phyloP scores from a whole-genome alignment of 257 asterid species.

The Plantago elongata region DNA sequence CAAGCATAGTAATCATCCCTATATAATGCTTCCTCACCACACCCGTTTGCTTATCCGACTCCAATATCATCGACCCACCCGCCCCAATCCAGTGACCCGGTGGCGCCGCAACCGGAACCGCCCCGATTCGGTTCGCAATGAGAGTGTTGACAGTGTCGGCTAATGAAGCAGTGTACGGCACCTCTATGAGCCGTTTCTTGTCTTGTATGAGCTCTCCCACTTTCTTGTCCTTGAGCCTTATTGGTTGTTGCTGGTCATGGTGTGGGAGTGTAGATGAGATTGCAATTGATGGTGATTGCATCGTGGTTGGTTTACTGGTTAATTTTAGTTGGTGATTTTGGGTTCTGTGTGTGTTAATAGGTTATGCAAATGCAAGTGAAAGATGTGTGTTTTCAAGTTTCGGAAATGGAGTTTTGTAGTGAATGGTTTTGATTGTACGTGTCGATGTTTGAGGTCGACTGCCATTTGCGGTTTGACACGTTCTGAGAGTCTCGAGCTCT shows the following conservation, averaged over 20 bases:
- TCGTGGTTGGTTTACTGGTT: background rate
- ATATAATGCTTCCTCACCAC: slow-evolving; percentile 85
- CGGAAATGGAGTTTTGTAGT: too few species aligned
- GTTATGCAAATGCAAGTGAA: too few species aligned
- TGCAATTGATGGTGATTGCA: background rate
- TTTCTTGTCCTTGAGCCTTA: slow-evolving; percentile 41
- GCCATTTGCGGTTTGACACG: too few species aligned
- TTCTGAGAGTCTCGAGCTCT: too few species aligned
- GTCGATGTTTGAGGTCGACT: too few species aligned
- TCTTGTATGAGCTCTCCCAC: slow-evolving; percentile 49
- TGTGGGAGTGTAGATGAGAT: background rate
- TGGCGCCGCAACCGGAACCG: slow-evolving; percentile 94
- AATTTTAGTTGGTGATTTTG: too few species aligned
- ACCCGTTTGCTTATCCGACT: slow-evolving; percentile 84
- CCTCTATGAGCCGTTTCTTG: slow-evolving; percentile 67
- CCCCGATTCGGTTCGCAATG: slow-evolving; percentile 56
- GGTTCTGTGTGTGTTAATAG: too few species aligned
- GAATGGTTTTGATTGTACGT: too few species aligned
- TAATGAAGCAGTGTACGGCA: slow-evolving; percentile 82
- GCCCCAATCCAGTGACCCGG: slow-evolving; percentile 99
- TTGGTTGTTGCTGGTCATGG: slow-evolving; percentile 14
- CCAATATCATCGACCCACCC: slow-evolving; percentile 94
- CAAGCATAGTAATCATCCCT: slow-evolving; percentile 90
- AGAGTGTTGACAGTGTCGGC: slow-evolving; percentile 72
- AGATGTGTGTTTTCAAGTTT: too few species aligned